phyloP scores from a whole-genome alignment of 78 protist species.

The Pigoraptor vietnamica region DNA sequence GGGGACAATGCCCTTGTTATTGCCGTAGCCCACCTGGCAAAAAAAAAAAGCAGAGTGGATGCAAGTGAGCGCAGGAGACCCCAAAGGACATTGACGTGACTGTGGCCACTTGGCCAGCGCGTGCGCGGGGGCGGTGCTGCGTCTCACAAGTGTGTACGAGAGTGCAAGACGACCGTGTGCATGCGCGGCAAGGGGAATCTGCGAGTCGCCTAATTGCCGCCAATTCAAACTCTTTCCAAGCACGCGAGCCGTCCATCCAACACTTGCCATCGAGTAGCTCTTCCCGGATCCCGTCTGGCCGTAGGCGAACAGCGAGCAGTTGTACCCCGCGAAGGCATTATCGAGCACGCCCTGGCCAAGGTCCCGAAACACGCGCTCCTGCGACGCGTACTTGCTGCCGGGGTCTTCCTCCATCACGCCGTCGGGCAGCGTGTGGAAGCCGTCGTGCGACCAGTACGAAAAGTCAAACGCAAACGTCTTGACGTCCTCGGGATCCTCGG shows the following conservation, averaged over 20 bases:
- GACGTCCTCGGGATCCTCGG: neutral
- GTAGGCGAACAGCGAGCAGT: slow-evolving; percentile 30
- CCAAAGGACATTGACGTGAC: too few relatives aligned
- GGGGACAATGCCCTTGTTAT: neutral
- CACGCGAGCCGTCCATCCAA: too few relatives aligned
- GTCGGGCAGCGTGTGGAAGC: neutral
- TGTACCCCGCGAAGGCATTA: neutral
- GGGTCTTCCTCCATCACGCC: neutral
- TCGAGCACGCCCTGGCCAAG: neutral
- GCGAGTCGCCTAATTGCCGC: too few relatives aligned
- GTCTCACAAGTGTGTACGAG: too few relatives aligned
- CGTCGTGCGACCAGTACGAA: neutral
- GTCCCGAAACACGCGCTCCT: slow-evolving; percentile 39
- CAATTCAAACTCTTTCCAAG: too few relatives aligned
- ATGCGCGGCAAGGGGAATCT: too few relatives aligned
- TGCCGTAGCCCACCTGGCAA: neutral
- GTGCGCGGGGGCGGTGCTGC: too few relatives aligned
- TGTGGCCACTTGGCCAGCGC: too few relatives aligned
- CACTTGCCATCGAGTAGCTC: slow-evolving; percentile 44
- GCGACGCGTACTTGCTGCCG: slow-evolving; percentile 6
- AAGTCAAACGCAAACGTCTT: neutral
- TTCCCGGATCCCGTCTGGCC: slow-evolving; percentile 48
- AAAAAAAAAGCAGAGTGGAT: too few relatives aligned
- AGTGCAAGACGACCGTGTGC: too few relatives aligned
- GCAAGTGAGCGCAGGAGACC: too few relatives aligned